These are phyloP conservation scores for Aspergillus pseudoterreus DNA, from an alignment of 2,329 filamentous ascomycete species.

Conservation along the genomic window DNA sequence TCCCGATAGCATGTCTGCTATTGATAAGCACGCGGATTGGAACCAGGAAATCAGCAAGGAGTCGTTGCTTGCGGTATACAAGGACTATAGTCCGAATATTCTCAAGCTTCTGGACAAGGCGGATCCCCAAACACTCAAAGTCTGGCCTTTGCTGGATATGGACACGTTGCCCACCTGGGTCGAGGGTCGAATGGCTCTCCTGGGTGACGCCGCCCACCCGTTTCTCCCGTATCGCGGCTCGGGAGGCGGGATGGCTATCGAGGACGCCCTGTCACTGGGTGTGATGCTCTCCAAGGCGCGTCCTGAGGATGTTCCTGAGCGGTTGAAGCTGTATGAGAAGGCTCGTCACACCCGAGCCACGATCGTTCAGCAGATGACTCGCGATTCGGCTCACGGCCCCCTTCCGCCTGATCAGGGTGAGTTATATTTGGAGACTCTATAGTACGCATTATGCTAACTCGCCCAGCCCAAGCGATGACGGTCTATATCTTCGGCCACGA, in stretches of 20 bases:
- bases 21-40: constrained; percentile 38
- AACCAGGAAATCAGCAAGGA: constrained; percentile 23
- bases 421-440: not conserved
- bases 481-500: constrained; percentile 57
- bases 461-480: constrained; percentile 10
- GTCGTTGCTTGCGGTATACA: constrained; percentile 21
- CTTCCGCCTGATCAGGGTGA: constrained; percentile 16
- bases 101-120: constrained; percentile 36
- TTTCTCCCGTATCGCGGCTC: constrained; percentile 63
- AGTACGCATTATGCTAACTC: not conserved
- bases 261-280: constrained; percentile 60
- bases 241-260: constrained; percentile 62
- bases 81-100: constrained; percentile 43
- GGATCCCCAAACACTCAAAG: constrained; percentile 46
- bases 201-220: constrained; percentile 67
- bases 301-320: constrained; percentile 48
- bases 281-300: constrained; percentile 52
- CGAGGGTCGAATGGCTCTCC: constrained; percentile 51
- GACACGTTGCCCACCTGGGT: constrained; percentile 54
- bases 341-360: constrained; percentile 57
- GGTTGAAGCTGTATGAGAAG: constrained; percentile 58
- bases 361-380: constrained; percentile 53
- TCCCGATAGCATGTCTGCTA: constrained; percentile 35
- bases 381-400: constrained; percentile 38
- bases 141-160: constrained; percentile 63